A percentile compares a stretch with the other conserved stretches of the same genome.
Evolutionary conservation across 306 rosid species (phyloP).

Genomic region (Fragaria nilgerrensis): DNA sequence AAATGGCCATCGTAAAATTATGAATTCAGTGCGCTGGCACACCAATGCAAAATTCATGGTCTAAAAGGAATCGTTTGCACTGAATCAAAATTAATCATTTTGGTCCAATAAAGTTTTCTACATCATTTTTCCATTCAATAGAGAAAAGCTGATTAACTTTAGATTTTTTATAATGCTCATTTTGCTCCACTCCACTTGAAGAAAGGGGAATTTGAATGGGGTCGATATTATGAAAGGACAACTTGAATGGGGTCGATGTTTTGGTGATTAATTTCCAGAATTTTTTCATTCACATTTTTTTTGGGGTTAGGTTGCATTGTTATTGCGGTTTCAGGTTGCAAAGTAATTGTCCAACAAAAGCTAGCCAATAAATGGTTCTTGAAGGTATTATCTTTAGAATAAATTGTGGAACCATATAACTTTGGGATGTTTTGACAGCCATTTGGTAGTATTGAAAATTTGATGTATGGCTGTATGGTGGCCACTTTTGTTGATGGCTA

Average conservation of each 20-base stretch:
- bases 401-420: background rate
- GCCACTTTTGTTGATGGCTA: conserved; percentile 1
- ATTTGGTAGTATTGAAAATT: background rate
- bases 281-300: background rate
- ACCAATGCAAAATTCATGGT: background rate
- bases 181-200: background rate
- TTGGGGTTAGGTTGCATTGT: background rate
- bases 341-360: background rate
- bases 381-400: background rate
- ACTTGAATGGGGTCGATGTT: background rate
- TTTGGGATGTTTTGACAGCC: background rate
- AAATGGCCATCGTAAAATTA: too few species aligned
- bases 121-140: too few species aligned
- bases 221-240: background rate
- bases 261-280: background rate
- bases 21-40: background rate
- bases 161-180: too few species aligned
- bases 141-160: too few species aligned
- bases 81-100: too few species aligned
- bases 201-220: background rate
- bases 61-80: too few species aligned
- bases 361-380: background rate
- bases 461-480: conserved; percentile 10
- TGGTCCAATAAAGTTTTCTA: too few species aligned
- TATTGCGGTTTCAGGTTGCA: background rate